These are phyloP conservation scores for Ceratobasidium papillatum DNA, from an alignment of 1,284 basidiomycete genomes.

Conservation along the genomic window DNA sequence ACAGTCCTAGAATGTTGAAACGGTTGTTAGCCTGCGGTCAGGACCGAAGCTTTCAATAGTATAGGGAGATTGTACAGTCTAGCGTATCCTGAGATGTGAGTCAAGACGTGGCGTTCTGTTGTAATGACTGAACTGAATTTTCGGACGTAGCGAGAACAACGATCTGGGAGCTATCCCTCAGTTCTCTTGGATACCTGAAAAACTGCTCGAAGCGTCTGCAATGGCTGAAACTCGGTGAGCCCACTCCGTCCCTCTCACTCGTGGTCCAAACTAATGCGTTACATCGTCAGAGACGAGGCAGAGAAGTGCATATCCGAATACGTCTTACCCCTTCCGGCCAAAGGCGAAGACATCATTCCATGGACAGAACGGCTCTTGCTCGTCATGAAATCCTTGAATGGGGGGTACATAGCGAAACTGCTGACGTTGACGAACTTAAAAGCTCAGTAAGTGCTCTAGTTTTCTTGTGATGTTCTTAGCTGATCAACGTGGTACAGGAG, in stretches of 20 bases:
- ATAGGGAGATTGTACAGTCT: slow-evolving; percentile 82
- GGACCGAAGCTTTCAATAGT: slow-evolving; percentile 80
- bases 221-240: slow-evolving; percentile 68
- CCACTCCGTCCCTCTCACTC: background rate
- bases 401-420: slow-evolving; percentile 65
- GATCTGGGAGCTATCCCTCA: slow-evolving; percentile 77
- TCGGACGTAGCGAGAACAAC: slow-evolving; percentile 72
- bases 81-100: slow-evolving; percentile 90
- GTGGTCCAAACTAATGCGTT: background rate
- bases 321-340: slow-evolving; percentile 84
- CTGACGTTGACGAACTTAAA: slow-evolving; percentile 71
- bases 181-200: slow-evolving; percentile 94
- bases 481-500: slow-evolving; percentile 57
- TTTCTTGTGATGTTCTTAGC: no score
- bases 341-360: slow-evolving; percentile 70
- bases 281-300: slow-evolving; percentile 59
- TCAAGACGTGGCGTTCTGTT: background rate
- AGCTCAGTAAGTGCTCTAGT: slow-evolving; percentile 58
- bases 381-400: slow-evolving; percentile 77
- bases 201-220: slow-evolving; percentile 66
- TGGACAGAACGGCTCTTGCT: slow-evolving; percentile 88
- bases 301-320: slow-evolving; percentile 75
- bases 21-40: slow-evolving; percentile 68
- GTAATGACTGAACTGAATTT: background rate
- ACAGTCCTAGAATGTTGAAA: slow-evolving; percentile 3